A percentile compares a stretch with the other conserved stretches of the same genome.
Conservation (phyloP, 2,329 filamentous ascomycete species). For the Botrytis fragariae region DNA sequence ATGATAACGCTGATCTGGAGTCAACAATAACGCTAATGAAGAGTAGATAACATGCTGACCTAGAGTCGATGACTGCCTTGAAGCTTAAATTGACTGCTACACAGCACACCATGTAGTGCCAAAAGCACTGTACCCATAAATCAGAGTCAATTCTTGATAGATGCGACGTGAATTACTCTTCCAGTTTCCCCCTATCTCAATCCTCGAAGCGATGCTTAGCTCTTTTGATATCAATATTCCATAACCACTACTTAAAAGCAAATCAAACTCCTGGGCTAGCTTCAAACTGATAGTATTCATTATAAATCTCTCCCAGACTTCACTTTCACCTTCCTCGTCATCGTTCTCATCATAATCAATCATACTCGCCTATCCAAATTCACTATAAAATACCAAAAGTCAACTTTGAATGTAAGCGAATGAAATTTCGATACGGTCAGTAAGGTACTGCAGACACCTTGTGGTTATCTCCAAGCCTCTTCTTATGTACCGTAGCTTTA, state of each 20-base stretch:
- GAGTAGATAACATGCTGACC: neutral
- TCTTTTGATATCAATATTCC: neutral
- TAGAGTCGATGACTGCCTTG: neutral
- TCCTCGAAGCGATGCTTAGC: neutral
- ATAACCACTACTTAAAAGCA: neutral
- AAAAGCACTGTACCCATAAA: fast-evolving
- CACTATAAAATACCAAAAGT: neutral
- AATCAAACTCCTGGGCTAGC: no score
- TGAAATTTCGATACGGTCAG: neutral
- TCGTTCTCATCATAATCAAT: neutral
- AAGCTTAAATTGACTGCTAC: neutral
- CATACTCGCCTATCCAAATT: neutral
- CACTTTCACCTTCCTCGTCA: neutral
- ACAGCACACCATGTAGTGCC: neutral
- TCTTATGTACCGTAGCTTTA: neutral
- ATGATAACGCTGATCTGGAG: neutral
- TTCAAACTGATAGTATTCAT: neutral
- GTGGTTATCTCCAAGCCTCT: neutral
- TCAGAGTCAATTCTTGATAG: neutral
- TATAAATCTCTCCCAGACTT: neutral
- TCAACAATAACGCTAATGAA: neutral
- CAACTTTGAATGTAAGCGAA: neutral
- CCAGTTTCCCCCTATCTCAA: neutral
- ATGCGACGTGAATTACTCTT: neutral
- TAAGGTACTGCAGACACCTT: neutral